phyloP scores from a whole-genome alignment of 2,329 filamentous ascomycete genomes.

The Calonectria hawksworthii region DNA sequence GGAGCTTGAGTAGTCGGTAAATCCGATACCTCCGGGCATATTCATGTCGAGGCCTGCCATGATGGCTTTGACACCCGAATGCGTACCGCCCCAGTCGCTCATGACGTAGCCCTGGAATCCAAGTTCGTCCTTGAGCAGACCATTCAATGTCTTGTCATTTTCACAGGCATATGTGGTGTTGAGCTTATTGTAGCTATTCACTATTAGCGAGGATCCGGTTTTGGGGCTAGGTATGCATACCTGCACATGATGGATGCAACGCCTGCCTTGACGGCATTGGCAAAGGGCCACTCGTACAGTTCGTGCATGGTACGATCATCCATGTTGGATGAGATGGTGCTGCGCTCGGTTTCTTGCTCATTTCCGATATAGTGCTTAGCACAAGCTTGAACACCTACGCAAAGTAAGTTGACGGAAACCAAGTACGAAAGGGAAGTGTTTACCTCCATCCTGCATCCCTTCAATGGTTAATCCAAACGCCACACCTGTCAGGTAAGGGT shows the following conservation, averaged over 20 bases:
- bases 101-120: constrained; percentile 63
- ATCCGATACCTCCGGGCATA: constrained; percentile 59
- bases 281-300: constrained; percentile 48
- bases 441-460: constrained; percentile 6
- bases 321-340: constrained; percentile 54
- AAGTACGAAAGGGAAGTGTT: no score
- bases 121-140: constrained; percentile 63
- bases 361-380: constrained; percentile 9
- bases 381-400: neutral
- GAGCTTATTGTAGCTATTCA: constrained; percentile 54
- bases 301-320: constrained; percentile 72
- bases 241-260: constrained; percentile 57
- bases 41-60: constrained; percentile 63
- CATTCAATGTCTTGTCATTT: constrained; percentile 62
- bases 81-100: constrained; percentile 58
- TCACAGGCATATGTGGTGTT: constrained; percentile 65
- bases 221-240: neutral
- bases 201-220: neutral
- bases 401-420: no score
- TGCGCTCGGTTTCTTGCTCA: constrained; percentile 8
- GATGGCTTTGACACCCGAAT: constrained; percentile 57
- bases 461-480: neutral
- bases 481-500: constrained; percentile 7
- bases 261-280: constrained; percentile 44
- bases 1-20: constrained; percentile 50